Percentiles rank a stretch among this genome's conserved stretches.
These are phyloP conservation scores for Erigeron canadensis DNA, from an alignment of 129 eudicot species.

Conservation along the genomic window DNA sequence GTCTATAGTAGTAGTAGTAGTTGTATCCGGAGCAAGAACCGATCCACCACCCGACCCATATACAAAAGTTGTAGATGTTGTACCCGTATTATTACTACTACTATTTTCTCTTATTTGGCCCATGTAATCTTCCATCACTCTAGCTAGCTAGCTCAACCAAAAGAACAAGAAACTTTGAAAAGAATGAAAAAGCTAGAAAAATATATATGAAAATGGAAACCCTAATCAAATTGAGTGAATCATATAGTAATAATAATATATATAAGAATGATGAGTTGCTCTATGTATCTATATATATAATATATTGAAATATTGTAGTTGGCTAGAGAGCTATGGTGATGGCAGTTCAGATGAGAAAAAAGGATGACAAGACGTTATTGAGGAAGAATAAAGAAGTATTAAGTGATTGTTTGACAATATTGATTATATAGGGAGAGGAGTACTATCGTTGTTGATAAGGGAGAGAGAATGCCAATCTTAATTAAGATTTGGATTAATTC, in stretches of 20 bases:
- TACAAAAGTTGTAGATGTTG: conserved; percentile 37
- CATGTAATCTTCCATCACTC: conserved; percentile 64
- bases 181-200: no score
- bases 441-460: conserved; percentile 30
- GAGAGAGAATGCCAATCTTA: not conserved
- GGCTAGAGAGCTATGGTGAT: conserved; percentile 26
- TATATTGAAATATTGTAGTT: not conserved
- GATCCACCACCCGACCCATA: conserved; percentile 55
- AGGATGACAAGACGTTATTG: conserved; percentile 34
- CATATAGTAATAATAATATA: no score
- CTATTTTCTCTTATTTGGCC: conserved; percentile 53
- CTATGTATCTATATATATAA: no score
- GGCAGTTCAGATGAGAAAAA: not conserved
- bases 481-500: not conserved
- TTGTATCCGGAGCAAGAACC: conserved; percentile 35
- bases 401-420: conserved; percentile 34
- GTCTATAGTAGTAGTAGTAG: conserved; percentile 25
- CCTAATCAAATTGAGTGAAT: not conserved
- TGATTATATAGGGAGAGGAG: conserved; percentile 14
- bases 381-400: conserved; percentile 27
- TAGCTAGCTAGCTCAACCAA: not conserved
- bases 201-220: not conserved
- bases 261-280: not conserved
- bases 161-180: not conserved
- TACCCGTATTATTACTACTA: conserved; percentile 30